Base-by-base conservation (phyloP, 2,329 filamentous ascomycete genomes). In the Colletotrichum noveboracense region DNA sequence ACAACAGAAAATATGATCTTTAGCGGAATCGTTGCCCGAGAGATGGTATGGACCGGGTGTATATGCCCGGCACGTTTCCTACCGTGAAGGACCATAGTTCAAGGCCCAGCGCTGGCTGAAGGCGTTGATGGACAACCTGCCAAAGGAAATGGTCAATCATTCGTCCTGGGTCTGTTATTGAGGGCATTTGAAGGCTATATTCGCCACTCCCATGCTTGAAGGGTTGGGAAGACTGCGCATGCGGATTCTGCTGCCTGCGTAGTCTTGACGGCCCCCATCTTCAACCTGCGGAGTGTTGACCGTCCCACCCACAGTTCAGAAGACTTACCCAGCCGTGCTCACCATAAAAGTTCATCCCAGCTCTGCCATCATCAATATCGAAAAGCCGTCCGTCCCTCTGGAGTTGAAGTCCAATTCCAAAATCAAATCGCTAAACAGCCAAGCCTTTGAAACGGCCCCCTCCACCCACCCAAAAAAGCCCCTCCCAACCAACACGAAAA, bases 1-100 rank as follows among this genome's bases (percentile, higher is more conserved):
- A 48, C 43, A 48, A 48, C 10, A 48, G 43, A 48, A 48, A 13
- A 21, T 6, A 48, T 2, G 18, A 13, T 7, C 43, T 13, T 7
- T 0, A 21, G n/a, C 18, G 2, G 1, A n/a, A 12, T 21, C 3
- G 4, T n/a, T 2, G 38, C 18, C 9, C 18, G 38, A 4, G 6
- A 48, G 3, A 48, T 7, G 38, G 3, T 18, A 18, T 48, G 18
- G 0, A 48, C 38, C 18, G 18, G 18, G 6, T 48, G 38, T 7
- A 48, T 1, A 12, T 21, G 38, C 6, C 38, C 6, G 12, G 5
- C 3, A 48, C 18, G 18, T n/a, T 1, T 4, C 18, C 1, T n/a
- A 1, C 18, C 38, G 9, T n/a, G 9, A 21, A 48, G 38, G 5
- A 1, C 38, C 18, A n/a, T 18, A 14, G 34, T 36, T 36, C 34